Percentiles rank a stretch among this genome's conserved stretches.
Conservation (phyloP, 2,329 filamentous ascomycete genomes). For the Calonectria pseudoturangicola region DNA sequence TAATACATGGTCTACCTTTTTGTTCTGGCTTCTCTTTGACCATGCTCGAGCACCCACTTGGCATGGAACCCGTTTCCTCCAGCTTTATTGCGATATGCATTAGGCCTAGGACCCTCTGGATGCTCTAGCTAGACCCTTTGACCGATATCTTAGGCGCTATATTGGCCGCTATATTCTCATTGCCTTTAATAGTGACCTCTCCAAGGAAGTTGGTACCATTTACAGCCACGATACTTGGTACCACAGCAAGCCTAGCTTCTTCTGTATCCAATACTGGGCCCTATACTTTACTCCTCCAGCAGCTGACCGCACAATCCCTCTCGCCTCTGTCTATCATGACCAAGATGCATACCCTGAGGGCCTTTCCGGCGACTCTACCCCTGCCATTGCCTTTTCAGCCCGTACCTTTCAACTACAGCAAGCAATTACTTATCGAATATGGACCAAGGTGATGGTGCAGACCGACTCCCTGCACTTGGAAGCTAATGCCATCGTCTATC, state of each 20-base stretch:
- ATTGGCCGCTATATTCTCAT: conserved; percentile 27
- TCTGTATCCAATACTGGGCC: conserved; percentile 30
- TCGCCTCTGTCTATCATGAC: neutral
- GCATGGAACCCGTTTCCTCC: neutral
- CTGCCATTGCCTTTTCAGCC: neutral
- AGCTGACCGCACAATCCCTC: neutral
- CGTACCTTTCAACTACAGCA: neutral
- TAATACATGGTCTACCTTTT: neutral
- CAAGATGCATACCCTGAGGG: neutral
- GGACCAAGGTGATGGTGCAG: conserved; percentile 13
- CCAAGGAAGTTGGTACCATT: conserved; percentile 30
- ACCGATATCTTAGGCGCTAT: neutral
- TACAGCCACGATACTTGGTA: conserved; percentile 15
- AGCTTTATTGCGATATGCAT: neutral
- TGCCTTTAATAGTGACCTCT: conserved; percentile 32
- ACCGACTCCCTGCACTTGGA: neutral
- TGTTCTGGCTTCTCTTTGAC: neutral
- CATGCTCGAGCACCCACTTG: neutral
- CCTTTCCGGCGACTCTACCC: neutral
- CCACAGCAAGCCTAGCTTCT: conserved; percentile 27
- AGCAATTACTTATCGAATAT: neutral
- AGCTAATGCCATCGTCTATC: neutral
- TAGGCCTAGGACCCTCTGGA: neutral
- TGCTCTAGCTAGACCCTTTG: neutral
- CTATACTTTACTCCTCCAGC: conserved; percentile 17